Base-by-base conservation (phyloP, 352 stramenopile species). In the Pythium myriotylum region DNA sequence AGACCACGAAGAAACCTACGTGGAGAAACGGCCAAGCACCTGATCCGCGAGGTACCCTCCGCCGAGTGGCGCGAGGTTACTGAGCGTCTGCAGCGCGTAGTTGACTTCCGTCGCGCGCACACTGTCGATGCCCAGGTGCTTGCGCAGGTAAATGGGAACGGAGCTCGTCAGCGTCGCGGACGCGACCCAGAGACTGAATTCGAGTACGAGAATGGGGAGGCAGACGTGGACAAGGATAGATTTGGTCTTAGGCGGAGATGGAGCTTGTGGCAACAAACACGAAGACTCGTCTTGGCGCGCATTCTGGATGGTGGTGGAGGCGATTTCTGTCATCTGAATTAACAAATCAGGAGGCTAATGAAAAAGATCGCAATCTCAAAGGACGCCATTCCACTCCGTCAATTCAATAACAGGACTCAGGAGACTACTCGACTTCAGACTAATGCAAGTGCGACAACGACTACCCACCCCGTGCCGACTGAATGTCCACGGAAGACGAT, bases 61-160 rank as follows among this genome's bases (percentile, higher is more conserved):
- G 14, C 90, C 70, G 42, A 95, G 65, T 41, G 86, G 84, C 62
- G 80, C 91, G 33, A 95, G 75, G 59, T 95, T 93, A 55, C 79
- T 86, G 14, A 92, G 76, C 54, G 84, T 91, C 55, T 83, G 88
- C 65, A 93, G 89, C 7, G 82, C 83, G 13, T 73, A 83, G 70
- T 92, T 92, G 54, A 95, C 73, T 68, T 95, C 86, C 10, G 86
- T 92, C 14, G 84, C 81, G 14, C 86, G 71, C 37, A 91, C 86
- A 26, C 70, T 90, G 68, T 68, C 86, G 32, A 93, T 66, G 7
- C 84, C 82, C 54, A 93, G 54, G 65, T 93, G 81, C 59, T 90
- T 90, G 61, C 88, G 82, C 64, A 95, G 91, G 72, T 93, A 95
- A 58, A 95, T 92, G 3, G 81, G 81, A 52, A 93, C 54, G 23